Evolutionary conservation across 2,329 filamentous ascomycete species (phyloP).

Genomic region (Colletotrichum sp.): DNA sequence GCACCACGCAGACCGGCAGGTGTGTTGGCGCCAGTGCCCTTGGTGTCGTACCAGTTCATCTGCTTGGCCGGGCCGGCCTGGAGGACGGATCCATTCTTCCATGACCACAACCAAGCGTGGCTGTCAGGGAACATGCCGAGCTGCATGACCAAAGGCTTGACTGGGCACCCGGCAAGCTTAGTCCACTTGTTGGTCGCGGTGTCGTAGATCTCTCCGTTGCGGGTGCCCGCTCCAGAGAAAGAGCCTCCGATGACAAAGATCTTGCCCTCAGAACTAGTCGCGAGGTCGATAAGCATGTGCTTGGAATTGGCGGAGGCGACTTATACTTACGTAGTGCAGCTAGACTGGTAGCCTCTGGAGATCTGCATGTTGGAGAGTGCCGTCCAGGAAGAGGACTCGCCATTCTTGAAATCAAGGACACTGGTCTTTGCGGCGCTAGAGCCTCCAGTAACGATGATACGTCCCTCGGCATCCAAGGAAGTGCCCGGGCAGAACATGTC

Average conservation of each 20-base stretch:
- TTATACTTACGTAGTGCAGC: slow-evolving; percentile 36
- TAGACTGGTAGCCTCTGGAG: slow-evolving; percentile 57
- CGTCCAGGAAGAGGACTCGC: slow-evolving; percentile 39
- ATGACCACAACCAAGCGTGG: slow-evolving; percentile 33
- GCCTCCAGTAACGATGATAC: slow-evolving; percentile 59
- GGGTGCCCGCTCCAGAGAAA: slow-evolving; percentile 48
- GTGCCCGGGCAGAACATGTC: slow-evolving; percentile 65
- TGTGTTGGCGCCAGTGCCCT: slow-evolving; percentile 41
- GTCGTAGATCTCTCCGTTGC: slow-evolving; percentile 61
- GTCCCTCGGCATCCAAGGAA: slow-evolving; percentile 49
- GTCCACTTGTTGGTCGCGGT: slow-evolving; percentile 51
- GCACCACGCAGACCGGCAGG: slow-evolving; percentile 49
- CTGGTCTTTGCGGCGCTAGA: slow-evolving; percentile 51
- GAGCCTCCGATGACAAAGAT: slow-evolving; percentile 65
- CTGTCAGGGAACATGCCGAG: slow-evolving; percentile 50
- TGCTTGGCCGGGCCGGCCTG: slow-evolving; percentile 58
- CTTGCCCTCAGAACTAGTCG: slow-evolving; percentile 49
- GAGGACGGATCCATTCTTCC: slow-evolving; percentile 54
- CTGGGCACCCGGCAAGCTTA: slow-evolving; percentile 42
- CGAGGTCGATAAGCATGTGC: background rate
- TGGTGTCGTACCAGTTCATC: slow-evolving; percentile 62
- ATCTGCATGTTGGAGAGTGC: slow-evolving; percentile 47
- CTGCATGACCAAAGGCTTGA: slow-evolving; percentile 56
- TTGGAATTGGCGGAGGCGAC: fast-evolving
- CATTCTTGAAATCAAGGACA: slow-evolving; percentile 41